Evolutionary conservation across 2,329 filamentous ascomycete species (phyloP).

Genomic region (Alternaria consortialis): DNA sequence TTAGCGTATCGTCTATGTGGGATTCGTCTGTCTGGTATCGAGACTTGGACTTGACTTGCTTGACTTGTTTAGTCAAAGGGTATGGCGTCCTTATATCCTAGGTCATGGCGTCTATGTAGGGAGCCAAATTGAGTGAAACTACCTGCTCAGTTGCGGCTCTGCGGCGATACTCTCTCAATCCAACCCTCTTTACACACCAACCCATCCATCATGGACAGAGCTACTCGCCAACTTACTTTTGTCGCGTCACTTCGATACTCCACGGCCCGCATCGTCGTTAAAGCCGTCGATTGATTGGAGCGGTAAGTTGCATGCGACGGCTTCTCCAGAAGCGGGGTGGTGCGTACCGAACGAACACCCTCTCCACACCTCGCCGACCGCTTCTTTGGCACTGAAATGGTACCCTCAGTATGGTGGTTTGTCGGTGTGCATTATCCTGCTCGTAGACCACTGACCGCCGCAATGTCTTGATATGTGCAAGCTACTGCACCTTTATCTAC

Average conservation of each 20-base stretch:
- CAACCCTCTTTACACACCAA: slow-evolving; percentile 1
- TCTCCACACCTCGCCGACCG: slow-evolving; percentile 24
- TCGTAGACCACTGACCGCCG: slow-evolving; percentile 1
- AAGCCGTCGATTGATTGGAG: slow-evolving; percentile 13
- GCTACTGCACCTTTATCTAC: slow-evolving; percentile 14
- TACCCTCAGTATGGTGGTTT: slow-evolving; percentile 7
- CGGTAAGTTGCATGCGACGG: slow-evolving; percentile 14
- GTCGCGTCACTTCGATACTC: slow-evolving; percentile 8
- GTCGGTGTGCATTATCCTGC: slow-evolving; percentile 20
- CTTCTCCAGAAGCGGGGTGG: slow-evolving; percentile 19
- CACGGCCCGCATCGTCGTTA: slow-evolving; percentile 2
- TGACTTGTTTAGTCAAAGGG: not conserved
- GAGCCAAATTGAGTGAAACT: not conserved
- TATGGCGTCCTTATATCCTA: not conserved
- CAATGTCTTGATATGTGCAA: slow-evolving; percentile 7
- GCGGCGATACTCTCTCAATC: slow-evolving; percentile 1
- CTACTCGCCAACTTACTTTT: slow-evolving; percentile 10
- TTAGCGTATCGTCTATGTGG: slow-evolving; percentile 19
- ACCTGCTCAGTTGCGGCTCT: slow-evolving; percentile 19
- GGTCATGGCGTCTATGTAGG: not conserved
- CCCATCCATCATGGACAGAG: slow-evolving; percentile 10
- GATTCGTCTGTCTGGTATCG: not conserved
- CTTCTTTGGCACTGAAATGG: slow-evolving; percentile 8
- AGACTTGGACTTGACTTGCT: not conserved
- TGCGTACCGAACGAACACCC: slow-evolving; percentile 13